Evolutionary conservation across 1,284 basidiomycete species (phyloP).

Genomic region (Leccinum fuscescens): DNA sequence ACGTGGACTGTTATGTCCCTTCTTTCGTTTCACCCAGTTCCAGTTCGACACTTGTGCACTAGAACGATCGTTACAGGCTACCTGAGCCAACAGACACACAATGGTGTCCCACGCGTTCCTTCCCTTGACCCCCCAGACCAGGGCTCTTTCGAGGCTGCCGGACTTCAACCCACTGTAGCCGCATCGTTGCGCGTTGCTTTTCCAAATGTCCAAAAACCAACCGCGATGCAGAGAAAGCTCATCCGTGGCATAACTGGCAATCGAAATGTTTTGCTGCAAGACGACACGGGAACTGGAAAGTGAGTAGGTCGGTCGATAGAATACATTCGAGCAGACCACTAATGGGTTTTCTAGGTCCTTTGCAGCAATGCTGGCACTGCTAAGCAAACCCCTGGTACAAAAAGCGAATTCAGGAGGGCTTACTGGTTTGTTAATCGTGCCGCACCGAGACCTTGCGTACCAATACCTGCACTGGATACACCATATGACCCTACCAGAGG

Average conservation of each 20-base stretch:
- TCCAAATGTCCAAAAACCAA: slow-evolving; percentile 58
- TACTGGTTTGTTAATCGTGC: slow-evolving; percentile 64
- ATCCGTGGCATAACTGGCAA: slow-evolving; percentile 59
- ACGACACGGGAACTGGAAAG: slow-evolving; percentile 77
- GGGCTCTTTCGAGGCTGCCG: slow-evolving; percentile 47
- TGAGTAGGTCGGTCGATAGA: slow-evolving; percentile 36
- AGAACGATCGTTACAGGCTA: slow-evolving; percentile 17
- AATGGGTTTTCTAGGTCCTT: slow-evolving; percentile 56
- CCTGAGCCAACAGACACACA: slow-evolving; percentile 19
- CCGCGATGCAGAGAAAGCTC: slow-evolving; percentile 55
- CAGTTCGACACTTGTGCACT: slow-evolving; percentile 15
- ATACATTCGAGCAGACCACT: slow-evolving; percentile 2
- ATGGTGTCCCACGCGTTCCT: neutral
- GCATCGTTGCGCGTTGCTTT: slow-evolving; percentile 55
- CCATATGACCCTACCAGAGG: slow-evolving; percentile 41
- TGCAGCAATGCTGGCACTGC: slow-evolving; percentile 60
- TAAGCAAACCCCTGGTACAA: slow-evolving; percentile 50
- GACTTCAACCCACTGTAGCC: slow-evolving; percentile 48
- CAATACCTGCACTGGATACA: slow-evolving; percentile 70
- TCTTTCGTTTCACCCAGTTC: slow-evolving; percentile 7
- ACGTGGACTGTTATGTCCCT: slow-evolving; percentile 27
- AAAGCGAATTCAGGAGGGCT: slow-evolving; percentile 25
- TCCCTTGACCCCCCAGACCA: slow-evolving; percentile 1
- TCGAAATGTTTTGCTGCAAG: slow-evolving; percentile 64
- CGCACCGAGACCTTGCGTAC: slow-evolving; percentile 70